Evolutionary conservation across 768 basidiomycete species (phyloP), one percentile per base, ranked within the genome.

Genomic region (Boletus reticulatus): DNA sequence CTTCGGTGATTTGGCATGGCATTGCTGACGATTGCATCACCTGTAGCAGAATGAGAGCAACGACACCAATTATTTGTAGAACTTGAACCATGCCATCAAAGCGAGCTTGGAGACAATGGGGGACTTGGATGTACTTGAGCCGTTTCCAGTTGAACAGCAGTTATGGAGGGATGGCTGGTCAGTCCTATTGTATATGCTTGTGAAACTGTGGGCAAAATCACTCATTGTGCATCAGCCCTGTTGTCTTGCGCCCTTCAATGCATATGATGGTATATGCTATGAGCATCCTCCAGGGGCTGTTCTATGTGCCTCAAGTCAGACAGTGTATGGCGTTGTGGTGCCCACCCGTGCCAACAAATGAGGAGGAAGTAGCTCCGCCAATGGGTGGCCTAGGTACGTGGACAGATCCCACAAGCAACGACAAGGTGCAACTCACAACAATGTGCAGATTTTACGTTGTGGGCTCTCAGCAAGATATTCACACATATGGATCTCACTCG

Each of bases 251-350:
- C 24, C 80, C 87, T 1, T 79, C 82, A n/a, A 61, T 67, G 20
- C 69, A 82, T 1, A 72, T 74, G 1, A 71, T 81, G 27, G 78
- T 79, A 3, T 85, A 88, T 57, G 84, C 85, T 22, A 81, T 84
- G 1, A 70, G 89, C 63, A 78, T 89, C 49, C 53, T 73, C 57
- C 59, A 66, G 32, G 83, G 81, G 0, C 62, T 92, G 4, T 89
- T 81, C 65, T 81, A 80, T 56, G 77, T 92, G 6, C 89, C 89
- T 3, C 89, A 91, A 77, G 79, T 91, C 42, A 78, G 86, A 24
- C 62, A 71, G 44, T 69, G 69, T 5, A 66, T 78, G 47, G 69
- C 78, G 3, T 57, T 53, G 13, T 80, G 76, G 76, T 61, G 73
- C 36, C 71, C 73, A 34, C 53, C 59, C 8, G 48, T 66, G 2